These are phyloP conservation scores for Mycena galopus DNA, from an alignment of 768 basidiomycete genomes.

Conservation along the genomic window DNA sequence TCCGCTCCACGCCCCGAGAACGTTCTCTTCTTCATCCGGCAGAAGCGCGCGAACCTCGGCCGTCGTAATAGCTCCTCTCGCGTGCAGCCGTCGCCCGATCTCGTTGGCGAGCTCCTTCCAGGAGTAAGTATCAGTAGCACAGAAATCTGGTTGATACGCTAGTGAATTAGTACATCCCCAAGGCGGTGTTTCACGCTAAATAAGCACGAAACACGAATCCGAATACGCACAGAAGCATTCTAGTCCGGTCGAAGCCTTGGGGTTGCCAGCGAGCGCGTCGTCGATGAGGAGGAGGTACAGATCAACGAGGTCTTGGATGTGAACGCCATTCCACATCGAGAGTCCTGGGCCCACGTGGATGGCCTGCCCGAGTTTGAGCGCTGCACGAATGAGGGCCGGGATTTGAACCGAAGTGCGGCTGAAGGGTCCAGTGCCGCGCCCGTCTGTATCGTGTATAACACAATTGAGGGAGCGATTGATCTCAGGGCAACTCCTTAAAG, in stretches of 20 bases:
- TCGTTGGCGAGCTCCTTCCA: constrained; percentile 31
- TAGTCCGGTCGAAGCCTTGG: constrained; percentile 29
- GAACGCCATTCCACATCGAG: constrained; percentile 35
- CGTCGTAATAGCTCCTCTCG: constrained; percentile 27
- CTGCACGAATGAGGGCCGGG: constrained; percentile 35
- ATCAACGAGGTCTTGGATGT: constrained; percentile 35
- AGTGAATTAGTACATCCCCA: not conserved
- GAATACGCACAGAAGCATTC: constrained; percentile 35
- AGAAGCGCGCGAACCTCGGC: constrained; percentile 23
- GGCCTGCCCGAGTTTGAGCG: constrained; percentile 27
- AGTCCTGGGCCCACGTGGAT: constrained; percentile 33
- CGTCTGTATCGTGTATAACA: constrained; percentile 13
- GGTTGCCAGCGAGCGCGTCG: constrained; percentile 35
- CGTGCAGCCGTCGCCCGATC: constrained; percentile 29
- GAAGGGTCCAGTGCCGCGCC: constrained; percentile 34
- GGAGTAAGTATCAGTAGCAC: constrained; percentile 34
- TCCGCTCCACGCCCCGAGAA: constrained; percentile 33
- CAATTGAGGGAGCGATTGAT: not conserved
- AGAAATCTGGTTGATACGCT: constrained; percentile 10
- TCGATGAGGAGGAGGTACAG: constrained; percentile 48
- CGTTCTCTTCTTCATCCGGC: constrained; percentile 22
- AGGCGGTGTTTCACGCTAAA: not conserved
- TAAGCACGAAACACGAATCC: not conserved
- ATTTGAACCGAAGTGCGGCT: constrained; percentile 38
- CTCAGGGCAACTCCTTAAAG: not conserved